A percentile compares a stretch with the other conserved stretches of the same genome.
Evolutionary conservation across 2,329 filamentous ascomycete genomes (phyloP).

Genomic region (Ophiosphaerella korrae): DNA sequence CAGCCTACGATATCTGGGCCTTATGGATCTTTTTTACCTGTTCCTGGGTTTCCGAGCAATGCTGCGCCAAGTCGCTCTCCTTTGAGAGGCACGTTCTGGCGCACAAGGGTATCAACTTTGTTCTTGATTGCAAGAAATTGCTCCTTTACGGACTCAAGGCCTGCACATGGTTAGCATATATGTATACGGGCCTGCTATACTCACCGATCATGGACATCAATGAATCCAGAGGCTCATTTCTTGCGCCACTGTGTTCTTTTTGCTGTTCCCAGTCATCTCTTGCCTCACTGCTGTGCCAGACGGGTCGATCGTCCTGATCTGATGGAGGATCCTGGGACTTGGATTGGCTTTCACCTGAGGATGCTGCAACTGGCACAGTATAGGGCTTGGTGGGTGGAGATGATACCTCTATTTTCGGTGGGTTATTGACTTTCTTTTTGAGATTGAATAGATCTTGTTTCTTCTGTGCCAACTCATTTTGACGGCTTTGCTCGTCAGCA

Average conservation of each 20-base stretch:
- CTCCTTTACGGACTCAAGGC: constrained; percentile 69
- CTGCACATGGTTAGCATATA: constrained; percentile 7
- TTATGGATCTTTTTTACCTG: constrained; percentile 56
- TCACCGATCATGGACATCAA: constrained; percentile 72
- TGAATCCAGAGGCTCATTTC: constrained; percentile 62
- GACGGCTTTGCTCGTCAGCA: constrained; percentile 53
- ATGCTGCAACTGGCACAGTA: neutral
- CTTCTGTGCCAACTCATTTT: constrained; percentile 54
- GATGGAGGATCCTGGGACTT: neutral
- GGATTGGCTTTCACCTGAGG: neutral
- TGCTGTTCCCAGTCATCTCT: constrained; percentile 65
- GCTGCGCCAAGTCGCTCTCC: constrained; percentile 66
- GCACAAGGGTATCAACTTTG: constrained; percentile 63
- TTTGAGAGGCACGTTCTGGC: constrained; percentile 62
- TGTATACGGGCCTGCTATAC: neutral
- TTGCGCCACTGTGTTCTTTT: constrained; percentile 59
- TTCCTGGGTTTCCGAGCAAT: constrained; percentile 76
- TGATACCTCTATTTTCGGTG: constrained; percentile 1
- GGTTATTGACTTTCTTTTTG: constrained; percentile 14
- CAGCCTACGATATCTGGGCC: neutral
- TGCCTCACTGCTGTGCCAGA: constrained; percentile 31
- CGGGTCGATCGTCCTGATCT: neutral
- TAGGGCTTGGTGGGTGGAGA: neutral
- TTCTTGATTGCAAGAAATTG: constrained; percentile 67
- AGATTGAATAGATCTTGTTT: constrained; percentile 54